phyloP scores from a whole-genome alignment of 139 green algal species.

The Chlorella sp. region DNA sequence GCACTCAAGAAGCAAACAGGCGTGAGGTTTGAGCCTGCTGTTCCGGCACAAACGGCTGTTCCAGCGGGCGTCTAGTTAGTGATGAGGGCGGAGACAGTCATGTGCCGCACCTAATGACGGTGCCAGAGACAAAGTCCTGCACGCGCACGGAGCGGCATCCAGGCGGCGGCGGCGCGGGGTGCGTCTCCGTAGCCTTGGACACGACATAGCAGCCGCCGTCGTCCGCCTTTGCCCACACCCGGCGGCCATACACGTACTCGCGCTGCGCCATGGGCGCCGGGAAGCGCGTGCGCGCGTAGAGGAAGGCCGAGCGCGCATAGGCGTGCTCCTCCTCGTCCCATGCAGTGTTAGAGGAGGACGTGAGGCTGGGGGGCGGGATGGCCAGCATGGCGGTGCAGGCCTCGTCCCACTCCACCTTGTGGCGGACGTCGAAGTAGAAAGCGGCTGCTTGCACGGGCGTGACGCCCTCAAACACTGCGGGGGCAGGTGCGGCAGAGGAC shows the following conservation, averaged over 20 bases:
- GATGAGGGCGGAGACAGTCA: too few species aligned
- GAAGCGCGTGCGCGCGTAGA: conserved; percentile 54
- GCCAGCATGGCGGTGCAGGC: not conserved
- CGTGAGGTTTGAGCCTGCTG: too few species aligned
- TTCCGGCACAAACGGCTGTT: too few species aligned
- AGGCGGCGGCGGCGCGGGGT: conserved; percentile 18
- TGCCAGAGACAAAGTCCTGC: conserved; percentile 41
- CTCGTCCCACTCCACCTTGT: conserved; percentile 47
- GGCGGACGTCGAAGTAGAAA: conserved; percentile 54
- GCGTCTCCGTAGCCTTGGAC: conserved; percentile 3
- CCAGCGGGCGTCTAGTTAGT: too few species aligned
- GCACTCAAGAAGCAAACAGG: too few species aligned
- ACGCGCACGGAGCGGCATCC: conserved; percentile 38
- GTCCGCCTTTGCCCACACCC: conserved; percentile 30
- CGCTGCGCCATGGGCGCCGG: conserved; percentile 56
- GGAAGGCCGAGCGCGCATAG: conserved; percentile 20
- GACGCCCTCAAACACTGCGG: conserved; percentile 38
- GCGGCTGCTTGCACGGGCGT: conserved; percentile 39
- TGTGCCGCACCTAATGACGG: conserved; percentile 37
- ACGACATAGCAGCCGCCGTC: conserved; percentile 57
- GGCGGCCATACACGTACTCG: conserved; percentile 61
- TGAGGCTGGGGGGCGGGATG: conserved; percentile 15
- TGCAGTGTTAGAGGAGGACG: too few species aligned
- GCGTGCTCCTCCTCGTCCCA: too few species aligned
- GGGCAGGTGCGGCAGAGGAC: too few species aligned